phyloP scores from a whole-genome alignment of 169 alveolate genomes.

The Blepharisma undulans region DNA sequence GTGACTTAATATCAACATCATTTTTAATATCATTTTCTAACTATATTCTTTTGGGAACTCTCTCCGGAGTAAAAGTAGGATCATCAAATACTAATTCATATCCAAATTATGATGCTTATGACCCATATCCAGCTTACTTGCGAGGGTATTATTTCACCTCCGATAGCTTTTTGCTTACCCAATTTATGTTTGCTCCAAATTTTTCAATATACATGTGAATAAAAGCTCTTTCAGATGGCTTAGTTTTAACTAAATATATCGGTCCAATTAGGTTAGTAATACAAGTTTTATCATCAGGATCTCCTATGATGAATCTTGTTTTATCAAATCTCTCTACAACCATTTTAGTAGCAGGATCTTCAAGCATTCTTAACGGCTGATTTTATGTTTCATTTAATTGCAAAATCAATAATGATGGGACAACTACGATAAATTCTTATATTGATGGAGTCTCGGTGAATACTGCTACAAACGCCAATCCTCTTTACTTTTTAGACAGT shows the following conservation, averaged over 20 bases:
- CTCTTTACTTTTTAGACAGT: not conserved
- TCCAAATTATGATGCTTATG: not conserved
- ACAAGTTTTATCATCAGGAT: not conserved
- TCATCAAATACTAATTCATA: not conserved
- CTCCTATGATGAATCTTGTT: not conserved
- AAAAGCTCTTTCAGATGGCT: not conserved
- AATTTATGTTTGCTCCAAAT: not conserved
- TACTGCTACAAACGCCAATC: not conserved
- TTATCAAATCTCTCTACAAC: not conserved
- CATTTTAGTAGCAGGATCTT: not conserved
- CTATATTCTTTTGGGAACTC: not conserved
- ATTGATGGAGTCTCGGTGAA: not conserved
- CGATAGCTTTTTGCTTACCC: not conserved
- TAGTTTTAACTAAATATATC: not conserved
- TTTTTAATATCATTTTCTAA: not conserved
- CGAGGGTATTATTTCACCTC: not conserved
- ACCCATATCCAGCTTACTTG: not conserved
- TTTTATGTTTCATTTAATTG: not conserved
- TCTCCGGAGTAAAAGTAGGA: not conserved
- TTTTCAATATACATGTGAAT: not conserved
- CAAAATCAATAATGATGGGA: not conserved
- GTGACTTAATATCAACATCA: not conserved
- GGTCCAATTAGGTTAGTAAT: not conserved
- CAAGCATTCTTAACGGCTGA: not conserved
- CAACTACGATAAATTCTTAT: not conserved